These are phyloP conservation scores for Fragilaria crotonensis DNA, from an alignment of 108 stramenopile species.

Conservation along the genomic window DNA sequence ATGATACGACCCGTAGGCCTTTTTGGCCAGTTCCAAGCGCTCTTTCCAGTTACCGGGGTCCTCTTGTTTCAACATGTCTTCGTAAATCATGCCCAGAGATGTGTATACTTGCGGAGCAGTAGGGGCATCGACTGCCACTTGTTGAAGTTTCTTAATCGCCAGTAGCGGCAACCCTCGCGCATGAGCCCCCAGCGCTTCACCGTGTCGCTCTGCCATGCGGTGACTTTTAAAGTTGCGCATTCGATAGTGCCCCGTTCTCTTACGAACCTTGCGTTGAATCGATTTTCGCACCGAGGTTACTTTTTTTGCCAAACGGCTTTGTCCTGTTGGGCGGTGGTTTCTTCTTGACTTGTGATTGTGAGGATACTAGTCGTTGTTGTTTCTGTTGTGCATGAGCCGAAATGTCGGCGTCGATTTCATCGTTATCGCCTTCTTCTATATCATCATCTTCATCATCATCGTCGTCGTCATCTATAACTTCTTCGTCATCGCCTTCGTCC, in stretches of 20 bases:
- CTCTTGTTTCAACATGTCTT: slow-evolving; percentile 49
- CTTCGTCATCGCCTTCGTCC: slow-evolving; percentile 13
- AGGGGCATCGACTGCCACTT: slow-evolving; percentile 66
- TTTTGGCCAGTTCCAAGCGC: slow-evolving; percentile 43
- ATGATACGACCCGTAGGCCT: slow-evolving; percentile 76
- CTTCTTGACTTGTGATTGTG: neutral
- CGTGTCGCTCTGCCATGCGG: slow-evolving; percentile 64
- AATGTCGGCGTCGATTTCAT: slow-evolving; percentile 8
- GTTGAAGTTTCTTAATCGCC: slow-evolving; percentile 59
- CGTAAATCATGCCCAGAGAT: slow-evolving; percentile 81
- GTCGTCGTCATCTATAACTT: slow-evolving; percentile 23
- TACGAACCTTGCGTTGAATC: slow-evolving; percentile 10
- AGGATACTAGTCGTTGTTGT: slow-evolving; percentile 2
- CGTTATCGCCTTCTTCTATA: slow-evolving; percentile 13
- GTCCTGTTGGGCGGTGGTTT: neutral
- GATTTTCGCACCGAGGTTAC: neutral
- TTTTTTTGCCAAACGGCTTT: neutral
- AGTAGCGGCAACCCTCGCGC: slow-evolving; percentile 48
- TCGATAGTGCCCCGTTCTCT: slow-evolving; percentile 45
- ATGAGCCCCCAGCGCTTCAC: slow-evolving; percentile 71
- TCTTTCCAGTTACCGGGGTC: slow-evolving; percentile 7
- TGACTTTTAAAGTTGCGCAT: slow-evolving; percentile 63
- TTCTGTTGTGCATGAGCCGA: neutral
- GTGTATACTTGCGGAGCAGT: slow-evolving; percentile 82
- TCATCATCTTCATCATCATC: slow-evolving; percentile 19